These are phyloP conservation scores for Sclerotinia trifoliorum DNA, from an alignment of 2,329 filamentous ascomycete genomes.

Conservation along the genomic window DNA sequence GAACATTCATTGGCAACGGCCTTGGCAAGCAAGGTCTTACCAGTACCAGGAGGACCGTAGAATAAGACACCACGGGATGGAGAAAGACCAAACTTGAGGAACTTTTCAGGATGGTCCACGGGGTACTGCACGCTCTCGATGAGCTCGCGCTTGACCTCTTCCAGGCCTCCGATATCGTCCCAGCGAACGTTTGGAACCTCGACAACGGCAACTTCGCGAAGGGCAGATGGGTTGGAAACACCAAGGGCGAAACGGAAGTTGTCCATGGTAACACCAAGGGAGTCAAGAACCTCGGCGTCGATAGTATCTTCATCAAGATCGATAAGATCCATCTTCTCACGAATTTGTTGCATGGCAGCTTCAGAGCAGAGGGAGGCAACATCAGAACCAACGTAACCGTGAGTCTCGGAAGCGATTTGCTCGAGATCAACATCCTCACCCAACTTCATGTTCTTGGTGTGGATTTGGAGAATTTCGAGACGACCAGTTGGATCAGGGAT, in stretches of 20 bases:
- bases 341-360: conserved; percentile 99
- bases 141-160: conserved; percentile 98
- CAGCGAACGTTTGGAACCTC: conserved; percentile 99
- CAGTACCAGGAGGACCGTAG: conserved; percentile 98
- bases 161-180: conserved; percentile 99
- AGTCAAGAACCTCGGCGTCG: conserved; percentile 96
- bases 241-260: conserved; percentile 99
- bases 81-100: conserved; percentile 99
- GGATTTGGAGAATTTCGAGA: conserved; percentile 97
- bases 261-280: conserved; percentile 97
- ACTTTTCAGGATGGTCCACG: conserved; percentile 98
- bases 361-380: conserved; percentile 97
- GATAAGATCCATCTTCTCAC: conserved; percentile 99
- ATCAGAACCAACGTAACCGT: conserved; percentile 99
- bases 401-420: conserved; percentile 94
- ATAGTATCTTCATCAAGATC: conserved; percentile 99
- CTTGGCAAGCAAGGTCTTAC: conserved; percentile 99
- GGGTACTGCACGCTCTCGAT: conserved; percentile 99
- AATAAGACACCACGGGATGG: conserved; percentile 98
- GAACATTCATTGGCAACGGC: conserved; percentile 98
- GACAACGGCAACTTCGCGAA: conserved; percentile 97
- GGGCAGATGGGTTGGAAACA: conserved; percentile 96
- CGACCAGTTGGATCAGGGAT: conserved; percentile 97
- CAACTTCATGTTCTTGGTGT: conserved; percentile 99
- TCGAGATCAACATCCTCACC: conserved; percentile 95